A percentile compares a stretch with the other conserved stretches of the same genome.
Evolutionary conservation across 2,329 filamentous ascomycete species (phyloP).

Genomic region (Exophiala sp.): DNA sequence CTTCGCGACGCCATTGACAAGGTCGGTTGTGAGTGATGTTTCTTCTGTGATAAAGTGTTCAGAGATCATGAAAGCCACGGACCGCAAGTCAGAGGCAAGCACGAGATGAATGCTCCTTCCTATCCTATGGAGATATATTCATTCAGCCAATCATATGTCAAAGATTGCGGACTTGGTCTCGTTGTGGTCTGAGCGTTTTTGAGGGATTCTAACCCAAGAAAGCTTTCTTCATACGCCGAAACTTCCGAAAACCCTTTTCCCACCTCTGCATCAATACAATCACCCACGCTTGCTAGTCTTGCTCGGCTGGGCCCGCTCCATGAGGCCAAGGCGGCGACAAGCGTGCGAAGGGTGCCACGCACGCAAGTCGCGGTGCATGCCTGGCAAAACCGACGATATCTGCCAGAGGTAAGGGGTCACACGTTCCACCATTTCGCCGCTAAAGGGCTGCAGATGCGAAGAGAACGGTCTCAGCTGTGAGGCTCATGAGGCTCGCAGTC

Average conservation of each 20-base stretch:
- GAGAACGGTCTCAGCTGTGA: slow-evolving; percentile 4
- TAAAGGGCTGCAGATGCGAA: slow-evolving; percentile 9
- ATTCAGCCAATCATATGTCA: slow-evolving; percentile 4
- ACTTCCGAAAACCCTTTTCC: slow-evolving; percentile 1
- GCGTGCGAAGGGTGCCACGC: slow-evolving; percentile 19
- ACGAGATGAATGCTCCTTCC: neutral
- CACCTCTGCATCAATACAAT: neutral
- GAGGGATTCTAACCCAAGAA: neutral
- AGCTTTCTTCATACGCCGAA: neutral
- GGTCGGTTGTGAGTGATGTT: too few species aligned
- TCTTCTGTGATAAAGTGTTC: too few species aligned
- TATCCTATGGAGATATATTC: neutral
- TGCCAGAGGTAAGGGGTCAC: slow-evolving; percentile 13
- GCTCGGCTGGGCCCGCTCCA: neutral
- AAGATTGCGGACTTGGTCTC: neutral
- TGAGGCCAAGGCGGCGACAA: slow-evolving; percentile 12
- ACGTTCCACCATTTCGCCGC: neutral
- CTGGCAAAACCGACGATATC: neutral
- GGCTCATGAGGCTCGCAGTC: slow-evolving; percentile 1
- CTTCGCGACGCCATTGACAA: neutral
- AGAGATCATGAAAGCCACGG: neutral
- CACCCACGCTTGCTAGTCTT: neutral
- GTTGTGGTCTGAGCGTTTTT: neutral
- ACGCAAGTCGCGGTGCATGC: slow-evolving; percentile 18
- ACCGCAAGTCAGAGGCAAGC: neutral